Evolutionary conservation across 139 green algal genomes (phyloP).

Genomic region (Asterochloris erici): DNA sequence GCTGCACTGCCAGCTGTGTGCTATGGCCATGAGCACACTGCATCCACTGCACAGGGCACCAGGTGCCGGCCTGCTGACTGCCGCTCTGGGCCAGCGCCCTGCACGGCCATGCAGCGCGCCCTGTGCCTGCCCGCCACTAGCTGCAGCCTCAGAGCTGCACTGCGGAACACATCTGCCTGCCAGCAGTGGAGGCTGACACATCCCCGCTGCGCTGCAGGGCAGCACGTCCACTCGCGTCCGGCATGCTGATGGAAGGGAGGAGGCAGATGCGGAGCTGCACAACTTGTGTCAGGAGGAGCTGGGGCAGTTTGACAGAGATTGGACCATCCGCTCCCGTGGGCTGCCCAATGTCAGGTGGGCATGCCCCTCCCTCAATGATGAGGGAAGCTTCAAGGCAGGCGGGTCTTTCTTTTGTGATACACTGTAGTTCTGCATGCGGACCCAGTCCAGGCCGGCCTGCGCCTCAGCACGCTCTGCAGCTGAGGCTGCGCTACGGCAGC

Average conservation of each 20-base stretch:
- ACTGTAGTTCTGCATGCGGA: neutral
- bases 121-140: neutral
- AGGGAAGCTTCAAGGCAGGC: neutral
- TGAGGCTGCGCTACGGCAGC: neutral
- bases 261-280: neutral
- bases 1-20: neutral
- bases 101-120: neutral
- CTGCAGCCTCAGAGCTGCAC: no score
- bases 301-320: neutral
- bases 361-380: neutral
- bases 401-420: neutral
- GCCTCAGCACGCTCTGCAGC: neutral
- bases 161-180: neutral
- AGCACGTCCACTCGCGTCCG: neutral
- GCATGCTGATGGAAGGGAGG: conserved; percentile 4
- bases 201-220: neutral
- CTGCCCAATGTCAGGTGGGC: no score
- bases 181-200: neutral
- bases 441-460: neutral
- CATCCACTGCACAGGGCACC: neutral
- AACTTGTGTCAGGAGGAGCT: neutral
- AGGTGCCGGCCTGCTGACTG: neutral
- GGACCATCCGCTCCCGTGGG: neutral
- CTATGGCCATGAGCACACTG: neutral
- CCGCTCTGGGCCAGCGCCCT: neutral